These are phyloP conservation scores for Globisporangium rhizosaccharum DNA, from an alignment of 352 stramenopile species.

Conservation along the genomic window DNA sequence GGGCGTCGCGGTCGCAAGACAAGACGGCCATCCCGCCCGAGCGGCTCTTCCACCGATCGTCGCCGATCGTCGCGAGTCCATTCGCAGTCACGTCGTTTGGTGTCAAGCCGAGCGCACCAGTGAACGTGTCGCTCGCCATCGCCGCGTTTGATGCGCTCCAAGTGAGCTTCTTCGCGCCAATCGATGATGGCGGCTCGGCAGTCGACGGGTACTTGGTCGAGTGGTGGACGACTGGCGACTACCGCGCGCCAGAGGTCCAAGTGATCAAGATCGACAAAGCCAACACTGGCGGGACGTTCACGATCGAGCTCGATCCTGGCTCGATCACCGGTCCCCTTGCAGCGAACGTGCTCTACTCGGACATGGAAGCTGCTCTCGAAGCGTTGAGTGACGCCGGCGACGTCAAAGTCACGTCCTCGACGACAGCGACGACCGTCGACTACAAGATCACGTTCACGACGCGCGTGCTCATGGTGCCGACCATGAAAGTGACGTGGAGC, in stretches of 20 bases:
- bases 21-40: slow-evolving; percentile 79
- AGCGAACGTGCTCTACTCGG: slow-evolving; percentile 47
- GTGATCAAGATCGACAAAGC: slow-evolving; percentile 77
- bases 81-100: slow-evolving; percentile 51
- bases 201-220: slow-evolving; percentile 89
- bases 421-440: slow-evolving; percentile 21
- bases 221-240: slow-evolving; percentile 60
- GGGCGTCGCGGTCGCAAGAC: slow-evolving; percentile 87
- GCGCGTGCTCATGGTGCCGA: slow-evolving; percentile 23
- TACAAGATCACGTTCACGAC: slow-evolving; percentile 64
- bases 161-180: slow-evolving; percentile 79
- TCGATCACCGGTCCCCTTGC: slow-evolving; percentile 49
- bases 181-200: slow-evolving; percentile 79
- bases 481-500: slow-evolving; percentile 27
- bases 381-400: slow-evolving; percentile 71
- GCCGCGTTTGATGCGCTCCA: slow-evolving; percentile 50
- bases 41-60: slow-evolving; percentile 80
- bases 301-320: slow-evolving; percentile 43
- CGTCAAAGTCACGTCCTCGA: slow-evolving; percentile 51
- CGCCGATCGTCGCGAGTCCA: slow-evolving; percentile 55
- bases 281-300: slow-evolving; percentile 83
- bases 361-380: slow-evolving; percentile 79
- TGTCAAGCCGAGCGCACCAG: slow-evolving; percentile 50
- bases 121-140: slow-evolving; percentile 35
- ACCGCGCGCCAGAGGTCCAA: slow-evolving; percentile 62